Evolutionary conservation across 2,329 filamentous ascomycete genomes (phyloP).

Genomic region (Nemania sp.): DNA sequence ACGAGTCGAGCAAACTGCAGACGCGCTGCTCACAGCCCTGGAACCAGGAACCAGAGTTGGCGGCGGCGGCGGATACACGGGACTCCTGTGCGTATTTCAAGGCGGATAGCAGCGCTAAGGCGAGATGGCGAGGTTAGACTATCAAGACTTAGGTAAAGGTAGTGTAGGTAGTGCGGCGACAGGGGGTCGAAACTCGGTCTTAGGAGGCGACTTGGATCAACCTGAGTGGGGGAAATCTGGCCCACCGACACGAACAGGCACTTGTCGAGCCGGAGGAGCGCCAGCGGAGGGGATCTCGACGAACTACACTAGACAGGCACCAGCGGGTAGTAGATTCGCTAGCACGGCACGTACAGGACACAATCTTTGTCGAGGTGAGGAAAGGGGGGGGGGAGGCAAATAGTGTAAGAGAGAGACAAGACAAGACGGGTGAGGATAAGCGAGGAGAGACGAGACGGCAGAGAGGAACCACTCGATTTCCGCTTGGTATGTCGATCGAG

Average conservation of each 20-base stretch:
- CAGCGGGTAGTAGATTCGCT: neutral
- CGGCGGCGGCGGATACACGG: constrained; percentile 4
- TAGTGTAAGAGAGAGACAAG: constrained; percentile 1
- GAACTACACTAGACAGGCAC: neutral
- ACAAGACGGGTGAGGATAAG: neutral
- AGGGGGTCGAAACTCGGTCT: constrained; percentile 15
- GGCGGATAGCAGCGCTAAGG: constrained; percentile 9
- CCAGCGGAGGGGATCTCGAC: constrained; percentile 1
- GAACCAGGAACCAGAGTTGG: constrained; percentile 7
- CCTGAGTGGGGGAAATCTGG: constrained; percentile 16
- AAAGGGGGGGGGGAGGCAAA: neutral
- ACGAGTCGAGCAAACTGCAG: neutral
- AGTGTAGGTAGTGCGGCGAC: constrained; percentile 18
- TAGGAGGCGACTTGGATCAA: constrained; percentile 16
- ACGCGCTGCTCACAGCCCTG: constrained; percentile 2
- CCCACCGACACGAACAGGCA: constrained; percentile 10
- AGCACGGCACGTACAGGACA: neutral
- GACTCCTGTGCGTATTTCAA: constrained; percentile 13
- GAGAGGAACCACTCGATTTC: constrained; percentile 22
- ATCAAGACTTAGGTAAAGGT: neutral
- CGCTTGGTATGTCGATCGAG: neutral
- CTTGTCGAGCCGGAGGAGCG: neutral
- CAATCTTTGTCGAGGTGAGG: neutral
- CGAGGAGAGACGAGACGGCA: neutral
- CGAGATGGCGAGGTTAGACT: constrained; percentile 4